phyloP scores from a whole-genome alignment of 1,284 basidiomycete genomes.

The Cryptococcus sp. region DNA sequence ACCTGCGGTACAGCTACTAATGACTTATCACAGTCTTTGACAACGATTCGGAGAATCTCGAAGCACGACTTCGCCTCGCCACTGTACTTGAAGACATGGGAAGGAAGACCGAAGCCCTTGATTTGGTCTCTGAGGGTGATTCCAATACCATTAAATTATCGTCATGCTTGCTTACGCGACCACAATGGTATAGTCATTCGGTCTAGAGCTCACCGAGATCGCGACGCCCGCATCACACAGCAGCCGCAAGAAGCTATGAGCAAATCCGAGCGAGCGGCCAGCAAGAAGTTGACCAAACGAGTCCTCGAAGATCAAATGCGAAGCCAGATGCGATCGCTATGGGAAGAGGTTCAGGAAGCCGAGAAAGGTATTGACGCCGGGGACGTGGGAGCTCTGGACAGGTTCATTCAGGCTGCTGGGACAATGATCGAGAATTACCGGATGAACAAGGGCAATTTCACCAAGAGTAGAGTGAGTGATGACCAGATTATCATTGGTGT shows the following conservation, averaged over 20 bases:
- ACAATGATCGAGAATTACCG: conserved; percentile 85
- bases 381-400: conserved; percentile 51
- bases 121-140: conserved; percentile 80
- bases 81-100: conserved; percentile 79
- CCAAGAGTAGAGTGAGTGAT: conserved; percentile 67
- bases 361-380: conserved; percentile 47
- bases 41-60: conserved; percentile 70
- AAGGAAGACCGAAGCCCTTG: conserved; percentile 76
- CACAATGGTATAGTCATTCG: conserved; percentile 23
- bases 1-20: neutral
- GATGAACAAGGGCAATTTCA: conserved; percentile 78
- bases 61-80: conserved; percentile 84
- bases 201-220: conserved; percentile 29
- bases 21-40: conserved; percentile 61
- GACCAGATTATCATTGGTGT: neutral
- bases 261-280: conserved; percentile 30
- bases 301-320: conserved; percentile 43
- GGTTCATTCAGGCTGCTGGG: conserved; percentile 81
- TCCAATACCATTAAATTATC: neutral
- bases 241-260: conserved; percentile 4
- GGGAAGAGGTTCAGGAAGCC: conserved; percentile 50
- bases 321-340: conserved; percentile 48
- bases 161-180: neutral
- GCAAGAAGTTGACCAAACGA: conserved; percentile 33
- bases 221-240: conserved; percentile 5